Base-by-base conservation (phyloP, 2,329 filamentous ascomycete species). In the Colletotrichum tamarilloi region DNA sequence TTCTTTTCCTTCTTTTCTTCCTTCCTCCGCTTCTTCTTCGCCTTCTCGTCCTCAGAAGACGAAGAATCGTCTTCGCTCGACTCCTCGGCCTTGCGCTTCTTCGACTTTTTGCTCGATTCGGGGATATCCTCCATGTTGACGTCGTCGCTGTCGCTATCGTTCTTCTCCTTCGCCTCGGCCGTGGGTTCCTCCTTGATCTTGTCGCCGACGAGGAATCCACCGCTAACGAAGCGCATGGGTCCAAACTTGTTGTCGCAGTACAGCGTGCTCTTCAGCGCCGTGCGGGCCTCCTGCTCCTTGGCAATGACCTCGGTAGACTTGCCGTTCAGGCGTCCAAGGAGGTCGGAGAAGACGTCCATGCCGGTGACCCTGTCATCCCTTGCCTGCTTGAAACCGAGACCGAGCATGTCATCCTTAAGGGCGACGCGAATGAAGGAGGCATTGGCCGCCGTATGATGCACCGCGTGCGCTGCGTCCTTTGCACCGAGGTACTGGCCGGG, bases 331-430 rank as follows among this genome's bases (percentile, higher is more conserved):
- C 97, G 88, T 26, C 96, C 95, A 24, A 99, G 86, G 5, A 99
- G 85, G 75, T 94, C 94, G 79, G 95, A 94, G 77, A 98, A 95
- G 22, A 92, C 93, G 80, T 95, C 94, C 49, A 98, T 87, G 0
- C 96, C 97, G 26, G 96, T 97, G 75, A 95, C 91, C 79, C 94
- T 90, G 76, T 95, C 92, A 76, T 92, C 92, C 77, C 91, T 91
- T 67, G 92, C 92, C 75, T 91, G 88, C 81, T 93, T 93, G 76
- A 95, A 97, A 35, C 97, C 97, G 56, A 99, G 86, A 3, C 97
- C 97, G 56, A 97, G 90, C 77, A 92, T 97, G 81, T 98, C 95
- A 80, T 98, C 95, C 80, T 98, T 98, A 75, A 98, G 84, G 35
- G 91, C 84, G 52, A 97, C 94, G 73, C 93, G 92, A 78, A 98